A percentile compares a stretch with the other conserved stretches of the same genome.
phyloP scores from a whole-genome alignment of 768 basidiomycete species.

The Russula sp. region DNA sequence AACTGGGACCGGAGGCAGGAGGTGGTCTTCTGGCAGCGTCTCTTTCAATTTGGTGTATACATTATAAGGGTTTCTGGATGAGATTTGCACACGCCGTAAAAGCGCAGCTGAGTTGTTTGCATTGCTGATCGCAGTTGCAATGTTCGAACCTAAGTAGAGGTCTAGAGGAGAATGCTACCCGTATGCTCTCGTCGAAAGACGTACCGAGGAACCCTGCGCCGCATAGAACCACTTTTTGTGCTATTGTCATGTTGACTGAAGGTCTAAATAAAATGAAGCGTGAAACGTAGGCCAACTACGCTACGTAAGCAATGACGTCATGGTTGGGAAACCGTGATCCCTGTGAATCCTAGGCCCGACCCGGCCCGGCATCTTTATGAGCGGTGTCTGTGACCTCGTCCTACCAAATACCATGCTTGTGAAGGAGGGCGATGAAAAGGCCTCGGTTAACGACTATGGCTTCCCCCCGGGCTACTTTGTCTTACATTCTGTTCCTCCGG shows the following conservation, averaged over 20 bases:
- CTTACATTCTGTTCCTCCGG: constrained; percentile 53
- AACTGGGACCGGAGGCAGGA: constrained; percentile 45
- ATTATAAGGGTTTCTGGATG: constrained; percentile 55
- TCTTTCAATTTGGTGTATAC: constrained; percentile 39
- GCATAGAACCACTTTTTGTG: constrained; percentile 40
- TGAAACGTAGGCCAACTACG: too few species aligned
- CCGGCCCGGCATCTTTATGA: too few species aligned
- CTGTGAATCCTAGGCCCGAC: too few species aligned
- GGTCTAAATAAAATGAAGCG: too few species aligned
- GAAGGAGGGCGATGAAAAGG: constrained; percentile 16
- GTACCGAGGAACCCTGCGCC: constrained; percentile 60
- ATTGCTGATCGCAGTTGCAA: constrained; percentile 51
- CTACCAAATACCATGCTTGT: constrained; percentile 10
- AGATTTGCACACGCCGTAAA: constrained; percentile 50
- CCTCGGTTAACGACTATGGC: constrained; percentile 29
- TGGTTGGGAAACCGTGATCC: background rate
- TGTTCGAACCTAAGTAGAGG: constrained; percentile 49
- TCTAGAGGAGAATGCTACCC: constrained; percentile 7
- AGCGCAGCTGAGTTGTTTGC: constrained; percentile 32
- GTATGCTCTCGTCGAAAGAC: constrained; percentile 12
- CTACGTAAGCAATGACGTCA: too few species aligned
- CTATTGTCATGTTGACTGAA: constrained; percentile 8
- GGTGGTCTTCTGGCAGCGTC: constrained; percentile 36
- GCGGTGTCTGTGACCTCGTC: too few species aligned
- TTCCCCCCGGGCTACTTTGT: constrained; percentile 57